These are phyloP conservation scores for Fonsecaea monophora DNA, from an alignment of 2,329 filamentous ascomycete genomes.

Conservation along the genomic window DNA sequence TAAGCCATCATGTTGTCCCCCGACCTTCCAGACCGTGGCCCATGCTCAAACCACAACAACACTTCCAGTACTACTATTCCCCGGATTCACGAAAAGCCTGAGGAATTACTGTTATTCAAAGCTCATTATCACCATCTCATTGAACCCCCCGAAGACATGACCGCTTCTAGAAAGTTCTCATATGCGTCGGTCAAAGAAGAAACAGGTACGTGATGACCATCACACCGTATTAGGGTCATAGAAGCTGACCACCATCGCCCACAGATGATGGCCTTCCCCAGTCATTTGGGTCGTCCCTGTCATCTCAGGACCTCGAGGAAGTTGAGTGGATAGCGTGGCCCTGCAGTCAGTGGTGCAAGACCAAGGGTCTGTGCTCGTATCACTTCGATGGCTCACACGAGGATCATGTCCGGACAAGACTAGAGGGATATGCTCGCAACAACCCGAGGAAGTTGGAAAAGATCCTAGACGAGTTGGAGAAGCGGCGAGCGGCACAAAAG, in stretches of 20 bases:
- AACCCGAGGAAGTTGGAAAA: conserved; percentile 37
- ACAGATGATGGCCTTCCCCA: conserved; percentile 37
- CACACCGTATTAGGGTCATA: background rate
- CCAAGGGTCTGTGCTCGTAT: conserved; percentile 37
- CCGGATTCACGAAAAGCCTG: conserved; percentile 8
- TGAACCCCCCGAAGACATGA: conserved; percentile 34
- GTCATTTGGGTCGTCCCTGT: conserved; percentile 39
- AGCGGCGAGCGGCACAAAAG: conserved; percentile 37
- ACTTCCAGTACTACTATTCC: background rate
- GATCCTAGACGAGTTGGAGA: conserved; percentile 38
- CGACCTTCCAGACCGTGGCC: conserved; percentile 11
- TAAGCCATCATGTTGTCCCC: conserved; percentile 13
- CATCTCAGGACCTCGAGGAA: conserved; percentile 35
- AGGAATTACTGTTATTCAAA: background rate
- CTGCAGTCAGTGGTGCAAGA: conserved; percentile 38
- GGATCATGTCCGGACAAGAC: conserved; percentile 31
- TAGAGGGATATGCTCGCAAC: conserved; percentile 38
- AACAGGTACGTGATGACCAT: conserved; percentile 28
- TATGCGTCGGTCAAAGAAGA: conserved; percentile 41
- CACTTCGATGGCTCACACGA: conserved; percentile 36
- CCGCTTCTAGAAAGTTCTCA: conserved; percentile 37
- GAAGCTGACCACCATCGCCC: conserved; percentile 19
- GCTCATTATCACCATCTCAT: conserved; percentile 26
- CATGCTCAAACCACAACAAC: conserved; percentile 6
- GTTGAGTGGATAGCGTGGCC: conserved; percentile 39